phyloP scores from a whole-genome alignment of 306 rosid genomes.

The Vigna mungo region DNA sequence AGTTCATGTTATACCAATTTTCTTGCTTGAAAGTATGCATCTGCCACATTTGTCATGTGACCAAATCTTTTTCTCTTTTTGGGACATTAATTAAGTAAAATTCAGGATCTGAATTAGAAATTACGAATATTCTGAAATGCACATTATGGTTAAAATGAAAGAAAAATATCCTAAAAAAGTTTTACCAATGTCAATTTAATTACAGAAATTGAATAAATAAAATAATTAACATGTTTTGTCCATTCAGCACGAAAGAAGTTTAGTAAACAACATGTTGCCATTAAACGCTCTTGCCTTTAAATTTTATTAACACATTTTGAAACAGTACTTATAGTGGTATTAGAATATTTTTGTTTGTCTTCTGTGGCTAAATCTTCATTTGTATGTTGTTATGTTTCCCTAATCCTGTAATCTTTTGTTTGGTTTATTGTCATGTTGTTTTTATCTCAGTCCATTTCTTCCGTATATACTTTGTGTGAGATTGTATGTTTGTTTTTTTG shows the following conservation, averaged over 20 bases:
- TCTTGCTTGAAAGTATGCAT: background rate
- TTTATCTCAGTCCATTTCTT: conserved; percentile 16
- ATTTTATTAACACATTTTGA: background rate
- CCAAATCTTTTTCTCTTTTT: conserved; percentile 5
- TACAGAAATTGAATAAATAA: conserved; percentile 16
- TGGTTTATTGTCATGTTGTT: conserved; percentile 34
- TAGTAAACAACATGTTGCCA: conserved; percentile 13
- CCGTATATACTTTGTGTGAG: conserved; percentile 2
- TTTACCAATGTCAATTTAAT: conserved; percentile 3
- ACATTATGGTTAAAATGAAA: background rate
- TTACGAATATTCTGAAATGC: conserved; percentile 18
- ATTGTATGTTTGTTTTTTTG: conserved; percentile 13
- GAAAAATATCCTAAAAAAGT: background rate
- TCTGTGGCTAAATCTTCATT: conserved; percentile 27
- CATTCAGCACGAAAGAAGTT: background rate
- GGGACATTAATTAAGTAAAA: conserved; percentile 16
- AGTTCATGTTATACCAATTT: conserved; percentile 8
- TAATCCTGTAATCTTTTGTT: conserved; percentile 2
- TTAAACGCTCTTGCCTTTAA: background rate
- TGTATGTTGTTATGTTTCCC: conserved; percentile 17
- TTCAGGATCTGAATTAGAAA: conserved; percentile 16
- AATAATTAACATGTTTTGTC: conserved; percentile 1
- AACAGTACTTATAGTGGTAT: conserved; percentile 15
- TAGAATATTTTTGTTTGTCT: conserved; percentile 16
- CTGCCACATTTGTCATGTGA: conserved; percentile 23